phyloP scores from a whole-genome alignment of 148 eudicot species.

The Chenopodium berlandieri region DNA sequence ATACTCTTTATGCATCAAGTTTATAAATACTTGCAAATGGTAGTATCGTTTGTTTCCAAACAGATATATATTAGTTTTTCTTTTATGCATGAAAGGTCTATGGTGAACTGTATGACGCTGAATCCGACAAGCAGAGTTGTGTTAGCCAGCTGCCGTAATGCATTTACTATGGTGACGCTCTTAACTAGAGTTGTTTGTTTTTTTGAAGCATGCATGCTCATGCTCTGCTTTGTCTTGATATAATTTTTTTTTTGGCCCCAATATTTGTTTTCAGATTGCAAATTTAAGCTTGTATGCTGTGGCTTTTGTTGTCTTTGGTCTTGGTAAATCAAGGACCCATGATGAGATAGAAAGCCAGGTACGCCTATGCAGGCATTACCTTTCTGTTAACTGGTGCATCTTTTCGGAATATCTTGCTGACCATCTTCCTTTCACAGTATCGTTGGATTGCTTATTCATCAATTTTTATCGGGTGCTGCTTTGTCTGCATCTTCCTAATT shows the following conservation, averaged over 20 bases:
- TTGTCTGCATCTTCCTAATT: conserved; percentile 66
- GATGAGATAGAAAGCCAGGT: conserved; percentile 81
- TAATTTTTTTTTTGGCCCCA: conserved; percentile 10
- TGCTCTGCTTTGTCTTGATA: not conserved
- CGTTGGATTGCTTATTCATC: conserved; percentile 92
- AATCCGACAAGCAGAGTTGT: conserved; percentile 90
- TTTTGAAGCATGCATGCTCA: not conserved
- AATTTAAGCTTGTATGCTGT: conserved; percentile 80
- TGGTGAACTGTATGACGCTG: conserved; percentile 94
- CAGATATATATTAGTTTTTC: not conserved
- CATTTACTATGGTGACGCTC: conserved; percentile 80
- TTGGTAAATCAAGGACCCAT: conserved; percentile 42
- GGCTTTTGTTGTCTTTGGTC: conserved; percentile 67
- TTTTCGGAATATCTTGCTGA: conserved; percentile 18
- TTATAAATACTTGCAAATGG: not conserved
- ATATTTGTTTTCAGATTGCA: conserved; percentile 57
- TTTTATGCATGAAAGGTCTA: conserved; percentile 58
- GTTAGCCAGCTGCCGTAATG: conserved; percentile 90
- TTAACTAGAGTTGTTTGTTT: conserved; percentile 2
- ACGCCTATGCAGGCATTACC: not conserved
- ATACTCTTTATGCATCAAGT: conserved; percentile 4
- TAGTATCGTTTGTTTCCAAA: not conserved
- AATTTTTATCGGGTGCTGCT: conserved; percentile 81
- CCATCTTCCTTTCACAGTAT: conserved; percentile 49
- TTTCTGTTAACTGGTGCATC: not conserved